Conservation (phyloP, 371 early-diverging fungal species). For the Choanephora cucurbitarum region DNA sequence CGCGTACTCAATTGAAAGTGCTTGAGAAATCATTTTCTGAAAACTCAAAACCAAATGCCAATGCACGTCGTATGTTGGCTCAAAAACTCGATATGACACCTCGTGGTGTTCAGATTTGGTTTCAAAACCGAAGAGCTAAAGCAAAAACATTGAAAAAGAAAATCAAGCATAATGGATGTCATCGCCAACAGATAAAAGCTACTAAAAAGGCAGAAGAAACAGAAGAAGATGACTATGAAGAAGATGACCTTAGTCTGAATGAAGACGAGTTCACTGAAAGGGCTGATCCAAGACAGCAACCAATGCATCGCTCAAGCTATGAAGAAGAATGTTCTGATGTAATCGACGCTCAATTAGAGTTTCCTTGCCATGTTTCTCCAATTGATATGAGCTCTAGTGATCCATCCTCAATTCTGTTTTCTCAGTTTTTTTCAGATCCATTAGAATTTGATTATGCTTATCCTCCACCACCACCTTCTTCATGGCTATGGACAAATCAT, state of each 20-base stretch:
- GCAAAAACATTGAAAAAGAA: slow-evolving; percentile 39
- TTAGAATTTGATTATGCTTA: not conserved
- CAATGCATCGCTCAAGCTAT: not conserved
- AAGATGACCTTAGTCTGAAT: not conserved
- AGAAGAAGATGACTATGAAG: not conserved
- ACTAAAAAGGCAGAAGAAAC: not conserved
- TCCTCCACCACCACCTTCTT: not conserved
- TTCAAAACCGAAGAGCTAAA: slow-evolving; percentile 97
- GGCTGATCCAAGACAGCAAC: not conserved
- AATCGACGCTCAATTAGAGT: not conserved
- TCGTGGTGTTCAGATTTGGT: slow-evolving; percentile 96
- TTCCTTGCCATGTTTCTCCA: not conserved
- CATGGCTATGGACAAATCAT: not conserved
- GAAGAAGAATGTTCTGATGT: not conserved
- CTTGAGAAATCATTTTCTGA: slow-evolving; percentile 70
- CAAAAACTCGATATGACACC: slow-evolving; percentile 83
- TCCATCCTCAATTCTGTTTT: slow-evolving; percentile 31
- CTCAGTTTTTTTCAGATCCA: slow-evolving; percentile 39
- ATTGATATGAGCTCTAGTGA: slow-evolving; percentile 6
- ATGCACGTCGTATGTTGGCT: slow-evolving; percentile 68
- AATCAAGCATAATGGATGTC: slow-evolving; percentile 11
- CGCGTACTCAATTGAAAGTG: slow-evolving; percentile 67
- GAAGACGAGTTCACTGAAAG: not conserved
- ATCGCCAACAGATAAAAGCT: slow-evolving; percentile 1
- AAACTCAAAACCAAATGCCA: slow-evolving; percentile 73